A percentile compares a stretch with the other conserved stretches of the same genome.
Evolutionary conservation across 345 rosid species (phyloP).

Genomic region (Rhizophora mangle): DNA sequence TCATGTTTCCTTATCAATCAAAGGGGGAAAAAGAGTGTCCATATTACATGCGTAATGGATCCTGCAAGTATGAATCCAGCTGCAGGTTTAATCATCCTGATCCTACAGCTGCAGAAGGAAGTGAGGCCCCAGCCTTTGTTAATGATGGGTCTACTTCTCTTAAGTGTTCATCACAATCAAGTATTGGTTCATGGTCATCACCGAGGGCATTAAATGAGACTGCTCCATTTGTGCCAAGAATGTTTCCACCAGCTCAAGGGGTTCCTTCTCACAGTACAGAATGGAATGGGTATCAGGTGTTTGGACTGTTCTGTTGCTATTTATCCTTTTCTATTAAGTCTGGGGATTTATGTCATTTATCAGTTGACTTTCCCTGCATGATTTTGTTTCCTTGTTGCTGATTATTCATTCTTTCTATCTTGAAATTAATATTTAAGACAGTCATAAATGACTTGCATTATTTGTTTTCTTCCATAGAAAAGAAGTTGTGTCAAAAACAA

Average conservation of each 20-base stretch:
- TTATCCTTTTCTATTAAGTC: not conserved
- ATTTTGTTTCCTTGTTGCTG: not conserved
- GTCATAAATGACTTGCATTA: not conserved
- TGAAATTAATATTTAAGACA: not conserved
- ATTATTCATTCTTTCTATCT: not conserved
- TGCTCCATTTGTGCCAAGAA: constrained; percentile 49
- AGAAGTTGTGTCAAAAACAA: not conserved
- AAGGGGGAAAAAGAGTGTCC: constrained; percentile 87
- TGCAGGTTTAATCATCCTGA: constrained; percentile 96
- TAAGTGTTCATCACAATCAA: constrained; percentile 47
- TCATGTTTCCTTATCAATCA: not conserved
- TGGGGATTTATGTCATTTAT: not conserved
- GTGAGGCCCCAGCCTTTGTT: constrained; percentile 45
- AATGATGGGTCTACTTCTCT: constrained; percentile 57
- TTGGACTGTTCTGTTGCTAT: not conserved
- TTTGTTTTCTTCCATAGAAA: not conserved
- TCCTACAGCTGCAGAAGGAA: constrained; percentile 54
- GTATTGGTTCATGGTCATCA: constrained; percentile 66
- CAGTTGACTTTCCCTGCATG: not conserved
- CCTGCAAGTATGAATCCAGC: constrained; percentile 79
- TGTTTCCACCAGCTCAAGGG: constrained; percentile 58
- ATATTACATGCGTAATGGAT: constrained; percentile 89
- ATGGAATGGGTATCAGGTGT: constrained; percentile 93
- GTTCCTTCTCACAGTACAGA: constrained; percentile 55
- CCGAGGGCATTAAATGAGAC: constrained; percentile 51